Conservation (phyloP, 2,329 filamentous ascomycete species). For the Ustulina deusta region DNA sequence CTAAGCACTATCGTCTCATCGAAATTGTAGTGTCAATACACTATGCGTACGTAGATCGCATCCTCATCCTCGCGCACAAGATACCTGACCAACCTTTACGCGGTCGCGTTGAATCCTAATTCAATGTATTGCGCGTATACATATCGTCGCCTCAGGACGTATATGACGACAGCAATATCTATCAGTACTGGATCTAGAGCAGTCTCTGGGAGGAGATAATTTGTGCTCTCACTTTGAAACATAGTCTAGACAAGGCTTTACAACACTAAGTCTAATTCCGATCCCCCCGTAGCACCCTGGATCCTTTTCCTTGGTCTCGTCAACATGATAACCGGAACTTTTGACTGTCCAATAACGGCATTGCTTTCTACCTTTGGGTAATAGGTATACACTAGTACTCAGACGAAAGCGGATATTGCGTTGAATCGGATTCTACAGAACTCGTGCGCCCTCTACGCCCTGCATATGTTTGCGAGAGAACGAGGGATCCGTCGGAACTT, state of each 20-base stretch:
- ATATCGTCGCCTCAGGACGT: background rate
- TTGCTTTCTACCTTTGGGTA: background rate
- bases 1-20: background rate
- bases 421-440: background rate
- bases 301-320: constrained; percentile 14
- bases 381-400: too few relatives aligned
- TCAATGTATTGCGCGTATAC: background rate
- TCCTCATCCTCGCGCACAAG: background rate
- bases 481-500: constrained; percentile 3
- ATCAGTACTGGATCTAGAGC: constrained; percentile 11
- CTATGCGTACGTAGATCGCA: background rate
- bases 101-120: background rate
- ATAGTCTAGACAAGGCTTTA: constrained; percentile 13
- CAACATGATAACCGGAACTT: constrained; percentile 2
- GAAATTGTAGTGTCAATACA: background rate
- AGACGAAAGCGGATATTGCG: background rate
- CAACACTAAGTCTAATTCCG: background rate
- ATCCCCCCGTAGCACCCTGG: constrained; percentile 16
- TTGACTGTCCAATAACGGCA: background rate
- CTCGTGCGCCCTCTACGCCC: background rate
- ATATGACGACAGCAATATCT: constrained; percentile 12
- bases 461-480: constrained; percentile 3
- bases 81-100: background rate
- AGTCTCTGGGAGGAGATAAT: constrained; percentile 3
- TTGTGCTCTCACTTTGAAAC: constrained; percentile 18